Evolutionary conservation across 2,329 filamentous ascomycete genomes (phyloP), one percentile per base, ranked within the genome.

Genomic region (Fulvia fulva): DNA sequence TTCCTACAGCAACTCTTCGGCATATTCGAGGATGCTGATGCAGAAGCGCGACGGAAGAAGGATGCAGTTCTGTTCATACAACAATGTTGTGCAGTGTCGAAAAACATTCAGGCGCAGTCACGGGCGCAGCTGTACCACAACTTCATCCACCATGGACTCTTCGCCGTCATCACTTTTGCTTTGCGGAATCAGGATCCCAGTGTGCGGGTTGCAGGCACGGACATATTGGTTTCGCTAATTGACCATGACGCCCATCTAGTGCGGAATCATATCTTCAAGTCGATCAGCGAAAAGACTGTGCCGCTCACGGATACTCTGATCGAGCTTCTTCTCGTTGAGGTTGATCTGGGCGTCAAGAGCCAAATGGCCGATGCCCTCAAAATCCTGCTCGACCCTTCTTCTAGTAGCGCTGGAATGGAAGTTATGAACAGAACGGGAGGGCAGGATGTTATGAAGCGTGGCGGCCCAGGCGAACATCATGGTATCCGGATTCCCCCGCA

Each of bases 201-300:
- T 0, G 89, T 97, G 54, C 84, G 94, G 61, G 91, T 96, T 2
- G 95, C 92, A 5, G 94, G 92, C 11, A 96, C 92, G 1, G 94
- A 99, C 66, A 91, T 97, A 32, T 77, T 99, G 51, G 90, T 97
- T 7, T 90, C 91, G 5, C 87, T 97, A 75, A 94, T 99, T 67
- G 94, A 99, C 68, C 92, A 97, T 70, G 94, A 99, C 68, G 89
- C 93, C 2, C 85, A 91, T 67, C 91, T 97, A 88, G 93, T 99
- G 71, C 88, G 94, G 51, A 87, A 88, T 65, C 95, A 93, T 55
- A 92, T 97, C 67, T 93, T 96, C 73, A 90, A 91, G 62, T 91
- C 96, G 65, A 88, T 97, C 62, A 87, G 88, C 64, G 91, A 97
- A 64, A 92, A 92, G 71, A 86, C 90, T 66, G 85, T 87, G 1